Conservation (phyloP, 2,329 filamentous ascomycete genomes). For the Colletotrichum sp. region DNA sequence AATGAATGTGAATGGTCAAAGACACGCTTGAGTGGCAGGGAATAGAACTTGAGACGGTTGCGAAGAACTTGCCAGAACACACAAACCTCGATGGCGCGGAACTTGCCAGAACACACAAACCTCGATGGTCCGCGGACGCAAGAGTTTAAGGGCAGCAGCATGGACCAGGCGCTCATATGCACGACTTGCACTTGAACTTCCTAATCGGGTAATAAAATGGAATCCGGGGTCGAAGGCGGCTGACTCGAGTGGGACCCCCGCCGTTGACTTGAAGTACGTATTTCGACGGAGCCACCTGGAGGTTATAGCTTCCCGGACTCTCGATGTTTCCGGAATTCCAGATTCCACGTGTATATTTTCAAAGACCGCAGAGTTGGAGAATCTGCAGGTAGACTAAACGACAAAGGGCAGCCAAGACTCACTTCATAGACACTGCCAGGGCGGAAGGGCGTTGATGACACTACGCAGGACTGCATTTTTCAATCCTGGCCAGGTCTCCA, state of each 20-base stretch:
- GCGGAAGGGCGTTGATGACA: neutral
- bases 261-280: neutral
- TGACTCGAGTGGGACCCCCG: neutral
- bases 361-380: neutral
- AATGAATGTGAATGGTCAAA: neutral
- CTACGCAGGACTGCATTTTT: neutral
- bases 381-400: neutral
- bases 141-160: neutral
- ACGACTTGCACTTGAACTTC: neutral
- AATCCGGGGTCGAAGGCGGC: neutral
- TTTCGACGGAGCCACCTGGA: neutral
- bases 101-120: neutral
- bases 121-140: neutral
- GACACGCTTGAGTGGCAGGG: neutral
- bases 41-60: neutral
- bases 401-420: conserved; percentile 2
- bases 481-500: neutral
- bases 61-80: neutral
- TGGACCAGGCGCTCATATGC: neutral
- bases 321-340: neutral
- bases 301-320: neutral
- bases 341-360: neutral
- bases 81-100: neutral
- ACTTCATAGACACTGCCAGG: neutral
- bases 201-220: neutral